Conservation (phyloP, 176 grass and related monocot species). For the Musa acuminata region DNA sequence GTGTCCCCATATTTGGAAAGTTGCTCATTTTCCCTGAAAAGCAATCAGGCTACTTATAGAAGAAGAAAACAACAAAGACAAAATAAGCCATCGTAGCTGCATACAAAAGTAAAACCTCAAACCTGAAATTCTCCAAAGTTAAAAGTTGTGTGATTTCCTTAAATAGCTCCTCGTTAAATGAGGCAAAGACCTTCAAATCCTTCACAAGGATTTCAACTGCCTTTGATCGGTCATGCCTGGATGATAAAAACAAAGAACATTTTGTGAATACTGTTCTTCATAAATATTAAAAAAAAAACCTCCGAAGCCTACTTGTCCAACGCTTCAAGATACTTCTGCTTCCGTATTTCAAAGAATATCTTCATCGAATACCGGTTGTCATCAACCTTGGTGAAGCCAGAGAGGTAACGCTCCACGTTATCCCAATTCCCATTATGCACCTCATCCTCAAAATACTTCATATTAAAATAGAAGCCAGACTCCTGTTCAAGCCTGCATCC, state of each 20-base stretch:
- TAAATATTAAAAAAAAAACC: neutral
- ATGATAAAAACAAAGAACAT: slow-evolving; percentile 8
- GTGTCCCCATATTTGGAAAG: slow-evolving; percentile 99
- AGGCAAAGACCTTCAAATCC: slow-evolving; percentile 96
- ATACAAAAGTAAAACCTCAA: slow-evolving; percentile 16
- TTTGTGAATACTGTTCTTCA: neutral
- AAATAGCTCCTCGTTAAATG: slow-evolving; percentile 89
- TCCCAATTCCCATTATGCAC: slow-evolving; percentile 82
- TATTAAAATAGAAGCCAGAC: slow-evolving; percentile 91
- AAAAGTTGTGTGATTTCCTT: slow-evolving; percentile 98
- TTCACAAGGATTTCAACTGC: slow-evolving; percentile 97
- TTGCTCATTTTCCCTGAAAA: slow-evolving; percentile 88
- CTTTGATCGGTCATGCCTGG: slow-evolving; percentile 89
- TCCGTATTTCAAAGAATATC: slow-evolving; percentile 93
- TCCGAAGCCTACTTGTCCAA: slow-evolving; percentile 61
- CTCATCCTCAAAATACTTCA: slow-evolving; percentile 88
- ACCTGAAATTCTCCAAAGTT: slow-evolving; percentile 98
- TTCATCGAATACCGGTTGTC: slow-evolving; percentile 82
- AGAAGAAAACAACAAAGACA: slow-evolving; percentile 7
- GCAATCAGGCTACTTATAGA: slow-evolving; percentile 11
- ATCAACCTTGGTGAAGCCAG: slow-evolving; percentile 76
- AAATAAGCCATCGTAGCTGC: neutral
- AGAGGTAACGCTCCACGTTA: slow-evolving; percentile 70
- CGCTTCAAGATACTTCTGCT: slow-evolving; percentile 82
- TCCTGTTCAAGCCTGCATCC: slow-evolving; percentile 65